A percentile compares a stretch with the other conserved stretches of the same genome.
Evolutionary conservation across 345 rosid genomes (phyloP).

Genomic region (Ailanthus altissimus): DNA sequence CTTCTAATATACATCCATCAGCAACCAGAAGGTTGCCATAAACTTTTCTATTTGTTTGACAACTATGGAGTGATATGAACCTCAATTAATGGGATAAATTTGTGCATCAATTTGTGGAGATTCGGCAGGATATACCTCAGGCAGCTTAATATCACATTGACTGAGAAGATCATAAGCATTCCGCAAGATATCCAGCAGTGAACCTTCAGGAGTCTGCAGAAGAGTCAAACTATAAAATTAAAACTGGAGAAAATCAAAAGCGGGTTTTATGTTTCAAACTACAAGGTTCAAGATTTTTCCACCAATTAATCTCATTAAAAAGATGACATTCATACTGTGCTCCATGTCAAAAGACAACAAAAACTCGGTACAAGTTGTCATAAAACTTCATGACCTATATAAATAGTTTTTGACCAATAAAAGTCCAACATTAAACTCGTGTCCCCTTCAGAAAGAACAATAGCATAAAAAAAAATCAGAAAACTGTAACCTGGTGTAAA

Average conservation of each 20-base stretch:
- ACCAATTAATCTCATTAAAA: not conserved
- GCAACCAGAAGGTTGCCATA: not conserved
- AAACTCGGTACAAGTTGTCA: not conserved
- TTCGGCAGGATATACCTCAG: conserved; percentile 52
- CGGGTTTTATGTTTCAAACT: not conserved
- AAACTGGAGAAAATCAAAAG: conserved; percentile 17
- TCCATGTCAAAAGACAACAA: not conserved
- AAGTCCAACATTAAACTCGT: not conserved
- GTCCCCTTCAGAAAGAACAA: not conserved
- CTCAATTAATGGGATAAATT: conserved; percentile 11
- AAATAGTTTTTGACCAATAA: not conserved
- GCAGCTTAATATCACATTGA: conserved; percentile 64
- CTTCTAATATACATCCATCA: conserved; percentile 18
- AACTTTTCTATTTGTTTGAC: not conserved
- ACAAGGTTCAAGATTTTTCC: not conserved
- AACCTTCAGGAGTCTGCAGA: conserved; percentile 93
- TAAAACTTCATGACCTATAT: not conserved
- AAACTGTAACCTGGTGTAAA: conserved; percentile 78
- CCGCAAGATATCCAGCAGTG: conserved; percentile 77
- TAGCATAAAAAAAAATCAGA: conserved; percentile 9
- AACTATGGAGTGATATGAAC: conserved; percentile 11
- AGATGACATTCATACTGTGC: not conserved
- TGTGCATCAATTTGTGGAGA: conserved; percentile 5
- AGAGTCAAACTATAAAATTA: conserved; percentile 20
- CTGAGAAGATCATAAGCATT: conserved; percentile 88